A percentile compares a stretch with the other conserved stretches of the same genome.
Conservation (phyloP, 192 early-diverging fungal species). For the Kickxella alabastrina region DNA sequence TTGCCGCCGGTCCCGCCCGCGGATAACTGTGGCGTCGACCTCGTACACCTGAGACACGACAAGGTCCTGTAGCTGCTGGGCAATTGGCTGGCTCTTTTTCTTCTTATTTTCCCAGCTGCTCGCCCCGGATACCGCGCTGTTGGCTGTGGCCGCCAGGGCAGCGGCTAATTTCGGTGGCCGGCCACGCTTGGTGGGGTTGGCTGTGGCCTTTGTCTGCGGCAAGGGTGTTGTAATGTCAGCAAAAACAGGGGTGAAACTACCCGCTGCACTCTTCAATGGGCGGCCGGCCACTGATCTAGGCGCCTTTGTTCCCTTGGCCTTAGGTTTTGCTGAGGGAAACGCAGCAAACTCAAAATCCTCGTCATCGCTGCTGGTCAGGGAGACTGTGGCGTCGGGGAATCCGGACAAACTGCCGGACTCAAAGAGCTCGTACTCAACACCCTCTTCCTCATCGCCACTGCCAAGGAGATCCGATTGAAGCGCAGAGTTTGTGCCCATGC, state of each 20-base stretch:
- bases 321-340: not conserved
- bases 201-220: not conserved
- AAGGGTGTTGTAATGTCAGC: not conserved
- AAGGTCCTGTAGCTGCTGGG: not conserved
- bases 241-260: too few species aligned
- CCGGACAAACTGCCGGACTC: not conserved
- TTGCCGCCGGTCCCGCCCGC: slow-evolving; percentile 18
- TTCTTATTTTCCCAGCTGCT: slow-evolving; percentile 13
- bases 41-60: slow-evolving; percentile 16
- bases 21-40: slow-evolving; percentile 21
- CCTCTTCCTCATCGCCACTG: not conserved
- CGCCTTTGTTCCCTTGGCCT: too few species aligned
- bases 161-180: slow-evolving; percentile 13
- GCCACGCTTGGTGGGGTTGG: slow-evolving; percentile 8
- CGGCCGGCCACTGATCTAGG: too few species aligned
- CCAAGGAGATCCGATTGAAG: not conserved
- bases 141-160: too few species aligned
- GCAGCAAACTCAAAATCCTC: not conserved
- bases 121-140: not conserved
- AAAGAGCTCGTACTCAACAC: slow-evolving; percentile 2
- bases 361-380: not conserved
- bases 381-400: not conserved
- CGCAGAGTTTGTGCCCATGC: slow-evolving; percentile 8
- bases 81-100: not conserved
- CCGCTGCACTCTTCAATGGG: too few species aligned